Evolutionary conservation across 345 rosid species (phyloP), one percentile per base, ranked within the genome.

Genomic region (Ceriops tagal): DNA sequence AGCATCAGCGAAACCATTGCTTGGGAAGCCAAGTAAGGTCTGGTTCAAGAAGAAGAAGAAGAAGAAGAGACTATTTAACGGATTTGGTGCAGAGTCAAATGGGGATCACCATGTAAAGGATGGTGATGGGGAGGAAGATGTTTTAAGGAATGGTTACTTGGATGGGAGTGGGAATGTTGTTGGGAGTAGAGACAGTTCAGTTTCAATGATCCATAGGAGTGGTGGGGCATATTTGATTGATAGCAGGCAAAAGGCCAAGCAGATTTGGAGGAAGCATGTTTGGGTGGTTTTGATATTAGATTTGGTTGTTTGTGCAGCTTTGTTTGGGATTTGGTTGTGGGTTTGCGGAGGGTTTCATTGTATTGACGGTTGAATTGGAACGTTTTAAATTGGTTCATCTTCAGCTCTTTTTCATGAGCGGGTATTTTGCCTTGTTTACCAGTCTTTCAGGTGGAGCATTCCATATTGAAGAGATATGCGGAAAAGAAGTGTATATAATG

Each of bases 241-340:
- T 64, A 68, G 84, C 60, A 67, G 20, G 68, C 96, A 82, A 69
- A 95, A 85, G 86, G 96, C 89, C 0, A 90, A 88, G 73, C 97
- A 90, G 75, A 80, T 81, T 3, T 95, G 99, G 99, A 90, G 75
- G 88, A 95, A 90, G 78, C 99, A 95, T 75, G 93, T 95, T 39
- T 92, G 93, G 96, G 77, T 95, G 6, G 93, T 95, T 15, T 71
- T 95, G 83, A 73, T 77, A 61, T 64, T 95, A 68, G 97, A 95
- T 82, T 79, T 95, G 82, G 35, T 86, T 74, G 77, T 95, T 24
- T 92, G 96, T 79, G 84, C 80, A 65, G 64, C 86, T 67, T 70
- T 95, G 24, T 95, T 92, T 58, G 95, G 89, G 60, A 80, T 95
- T 68, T 95, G 99, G 99, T 74, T 95, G 77, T 87, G 91, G 93